phyloP scores from a whole-genome alignment of 2,329 filamentous ascomycete species.

The Ophiostoma pallidulum region DNA sequence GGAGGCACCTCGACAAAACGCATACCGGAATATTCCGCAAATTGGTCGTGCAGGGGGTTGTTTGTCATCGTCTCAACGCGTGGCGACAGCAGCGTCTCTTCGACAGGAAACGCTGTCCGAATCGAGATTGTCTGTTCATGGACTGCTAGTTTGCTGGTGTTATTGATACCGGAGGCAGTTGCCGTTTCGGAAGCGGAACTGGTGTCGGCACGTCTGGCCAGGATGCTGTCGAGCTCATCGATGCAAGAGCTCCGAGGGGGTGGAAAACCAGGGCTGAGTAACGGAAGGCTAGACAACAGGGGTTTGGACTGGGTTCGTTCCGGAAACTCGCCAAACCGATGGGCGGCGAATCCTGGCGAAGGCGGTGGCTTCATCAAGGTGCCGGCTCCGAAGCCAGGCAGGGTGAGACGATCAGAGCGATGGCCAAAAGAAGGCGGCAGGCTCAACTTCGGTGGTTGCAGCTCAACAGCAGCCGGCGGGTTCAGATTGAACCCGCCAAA shows the following conservation, averaged over 20 bases:
- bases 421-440: not conserved
- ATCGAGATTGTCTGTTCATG: conserved; percentile 4
- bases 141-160: conserved; percentile 11
- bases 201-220: not conserved
- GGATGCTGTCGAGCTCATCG: conserved; percentile 12
- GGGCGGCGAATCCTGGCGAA: conserved; percentile 36
- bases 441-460: conserved; percentile 1
- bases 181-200: conserved; percentile 4
- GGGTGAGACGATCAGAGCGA: not conserved
- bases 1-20: conserved; percentile 44
- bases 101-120: conserved; percentile 3
- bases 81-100: conserved; percentile 57
- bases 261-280: conserved; percentile 17
- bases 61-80: conserved; percentile 63
- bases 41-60: conserved; percentile 49
- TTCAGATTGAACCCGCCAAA: conserved; percentile 33
- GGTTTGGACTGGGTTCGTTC: conserved; percentile 11
- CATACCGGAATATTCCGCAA: conserved; percentile 36
- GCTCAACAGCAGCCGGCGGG: not conserved
- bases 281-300: conserved; percentile 14
- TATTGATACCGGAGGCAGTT: conserved; percentile 16
- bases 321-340: conserved; percentile 31
- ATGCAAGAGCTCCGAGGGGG: conserved; percentile 6
- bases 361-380: conserved; percentile 29
- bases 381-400: conserved; percentile 20